phyloP scores from a whole-genome alignment of 306 rosid species.

The Carpinus fangiana region DNA sequence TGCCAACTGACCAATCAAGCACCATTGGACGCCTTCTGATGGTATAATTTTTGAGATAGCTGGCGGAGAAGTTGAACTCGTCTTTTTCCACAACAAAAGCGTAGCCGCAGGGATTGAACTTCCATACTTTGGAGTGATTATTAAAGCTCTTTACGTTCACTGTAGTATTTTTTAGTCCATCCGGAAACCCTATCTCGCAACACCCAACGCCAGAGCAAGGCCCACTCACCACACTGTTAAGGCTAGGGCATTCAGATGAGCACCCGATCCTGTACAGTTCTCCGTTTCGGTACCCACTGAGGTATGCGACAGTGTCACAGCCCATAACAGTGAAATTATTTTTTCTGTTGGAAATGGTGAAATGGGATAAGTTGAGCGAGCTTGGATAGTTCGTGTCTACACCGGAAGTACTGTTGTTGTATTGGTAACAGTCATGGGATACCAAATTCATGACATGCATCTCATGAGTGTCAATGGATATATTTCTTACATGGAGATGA shows the following conservation, averaged over 20 bases:
- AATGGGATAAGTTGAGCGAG: too few relatives aligned
- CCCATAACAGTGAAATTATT: slow-evolving; percentile 32
- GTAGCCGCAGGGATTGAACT: slow-evolving; percentile 38
- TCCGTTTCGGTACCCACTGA: fast-evolving
- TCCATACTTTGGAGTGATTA: not conserved
- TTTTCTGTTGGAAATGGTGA: slow-evolving; percentile 21
- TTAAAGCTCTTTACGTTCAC: fast-evolving
- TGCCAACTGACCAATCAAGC: slow-evolving; percentile 40
- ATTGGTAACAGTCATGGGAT: too few relatives aligned
- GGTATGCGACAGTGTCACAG: slow-evolving; percentile 11
- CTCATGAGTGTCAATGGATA: too few relatives aligned
- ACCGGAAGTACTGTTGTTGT: too few relatives aligned
- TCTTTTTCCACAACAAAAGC: slow-evolving; percentile 27
- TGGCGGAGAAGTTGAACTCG: slow-evolving; percentile 27
- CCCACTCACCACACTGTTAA: not conserved
- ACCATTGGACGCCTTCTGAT: not conserved
- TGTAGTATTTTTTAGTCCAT: not conserved
- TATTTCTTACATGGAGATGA: too few relatives aligned
- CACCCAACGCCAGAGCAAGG: slow-evolving; percentile 31
- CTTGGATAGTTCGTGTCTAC: too few relatives aligned
- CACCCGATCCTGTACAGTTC: too few relatives aligned
- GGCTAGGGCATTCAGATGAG: not conserved
- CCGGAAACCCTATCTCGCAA: slow-evolving; percentile 24
- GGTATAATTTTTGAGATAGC: not conserved
- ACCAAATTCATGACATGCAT: too few relatives aligned